Evolutionary conservation across 495 filamentous ascomycete genomes (phyloP).

Genomic region (Venustampulla echinocandica): DNA sequence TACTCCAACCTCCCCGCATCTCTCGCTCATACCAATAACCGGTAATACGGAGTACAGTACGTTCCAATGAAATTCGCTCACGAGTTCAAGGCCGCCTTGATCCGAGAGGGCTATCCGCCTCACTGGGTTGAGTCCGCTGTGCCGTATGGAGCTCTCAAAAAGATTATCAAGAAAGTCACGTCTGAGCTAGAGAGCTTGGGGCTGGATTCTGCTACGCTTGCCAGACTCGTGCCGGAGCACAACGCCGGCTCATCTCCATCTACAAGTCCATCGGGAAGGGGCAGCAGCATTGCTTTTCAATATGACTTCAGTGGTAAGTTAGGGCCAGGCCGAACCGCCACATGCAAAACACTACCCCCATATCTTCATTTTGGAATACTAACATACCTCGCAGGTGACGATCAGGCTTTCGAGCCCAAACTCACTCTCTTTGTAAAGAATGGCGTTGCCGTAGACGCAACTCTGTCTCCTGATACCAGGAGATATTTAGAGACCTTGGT

Average conservation of each 20-base stretch:
- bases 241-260: not conserved
- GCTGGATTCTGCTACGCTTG: conserved; percentile 51
- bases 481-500: conserved; percentile 34
- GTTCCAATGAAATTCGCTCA: conserved; percentile 67
- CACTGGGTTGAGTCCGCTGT: conserved; percentile 64
- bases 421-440: conserved; percentile 49
- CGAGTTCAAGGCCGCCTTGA: conserved; percentile 50
- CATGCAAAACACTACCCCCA: no score
- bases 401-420: conserved; percentile 43
- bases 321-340: no score
- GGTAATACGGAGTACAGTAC: no score
- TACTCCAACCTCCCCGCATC: no score
- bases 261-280: not conserved
- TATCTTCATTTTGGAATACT: no score
- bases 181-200: conserved; percentile 37
- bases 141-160: conserved; percentile 66
- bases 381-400: conserved; percentile 20
- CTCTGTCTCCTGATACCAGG: conserved; percentile 44
- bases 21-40: no score
- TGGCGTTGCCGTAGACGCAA: conserved; percentile 46
- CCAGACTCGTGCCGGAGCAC: conserved; percentile 31
- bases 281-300: conserved; percentile 18
- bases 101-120: conserved; percentile 51
- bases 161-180: conserved; percentile 60
- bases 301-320: conserved; percentile 25